Conservation (phyloP, 345 rosid genomes). For the Euphorbia tirucalli region DNA sequence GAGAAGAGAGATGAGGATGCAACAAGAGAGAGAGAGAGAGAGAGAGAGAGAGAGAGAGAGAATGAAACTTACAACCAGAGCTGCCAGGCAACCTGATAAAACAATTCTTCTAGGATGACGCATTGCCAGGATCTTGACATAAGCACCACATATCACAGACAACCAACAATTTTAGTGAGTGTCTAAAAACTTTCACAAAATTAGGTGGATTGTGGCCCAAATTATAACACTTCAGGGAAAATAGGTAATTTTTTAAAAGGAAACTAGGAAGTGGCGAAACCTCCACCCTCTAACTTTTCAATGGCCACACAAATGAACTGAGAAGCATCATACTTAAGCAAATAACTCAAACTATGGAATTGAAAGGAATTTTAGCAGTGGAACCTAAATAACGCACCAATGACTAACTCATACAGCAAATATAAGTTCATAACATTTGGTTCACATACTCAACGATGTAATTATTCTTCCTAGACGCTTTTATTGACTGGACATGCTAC, state of each 20-base stretch:
- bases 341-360: background rate
- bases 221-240: background rate
- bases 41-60: background rate
- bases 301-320: background rate
- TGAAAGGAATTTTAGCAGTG: background rate
- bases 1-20: background rate
- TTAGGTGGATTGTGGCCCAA: background rate
- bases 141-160: conserved; percentile 19
- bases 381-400: background rate
- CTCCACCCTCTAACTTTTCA: background rate
- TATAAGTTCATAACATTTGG: background rate
- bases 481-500: background rate
- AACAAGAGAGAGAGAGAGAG: background rate
- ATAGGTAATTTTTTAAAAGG: background rate
- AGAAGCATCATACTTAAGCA: background rate
- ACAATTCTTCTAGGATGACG: conserved; percentile 95
- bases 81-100: conserved; percentile 76
- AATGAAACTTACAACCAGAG: conserved; percentile 58
- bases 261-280: background rate
- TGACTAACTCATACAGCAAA: background rate
- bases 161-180: background rate
- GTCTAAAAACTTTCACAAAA: too few species aligned
- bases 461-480: background rate
- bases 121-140: conserved; percentile 89
- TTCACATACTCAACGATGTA: background rate